phyloP scores from a whole-genome alignment of 495 filamentous ascomycete genomes.

The Lophiotrema nucula region DNA sequence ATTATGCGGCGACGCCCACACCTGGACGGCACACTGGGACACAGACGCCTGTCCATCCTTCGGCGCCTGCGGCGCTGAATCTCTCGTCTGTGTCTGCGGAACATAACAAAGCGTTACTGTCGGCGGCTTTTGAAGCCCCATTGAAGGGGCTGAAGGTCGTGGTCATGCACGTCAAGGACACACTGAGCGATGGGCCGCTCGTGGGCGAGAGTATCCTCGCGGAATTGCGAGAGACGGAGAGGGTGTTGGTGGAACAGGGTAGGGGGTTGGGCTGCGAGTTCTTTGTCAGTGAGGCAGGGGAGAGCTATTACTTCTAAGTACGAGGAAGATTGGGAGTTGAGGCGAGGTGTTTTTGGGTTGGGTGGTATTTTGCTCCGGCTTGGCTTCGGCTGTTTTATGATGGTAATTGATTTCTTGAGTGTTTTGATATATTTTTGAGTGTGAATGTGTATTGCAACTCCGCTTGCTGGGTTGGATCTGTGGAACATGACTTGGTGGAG shows the following conservation, averaged over 20 bases:
- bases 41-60: conserved; percentile 3
- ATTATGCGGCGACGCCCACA: conserved; percentile 16
- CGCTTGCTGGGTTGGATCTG: no score
- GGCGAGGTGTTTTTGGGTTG: no score
- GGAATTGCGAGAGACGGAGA: conserved; percentile 63
- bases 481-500: no score
- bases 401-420: no score
- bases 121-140: conserved; percentile 41
- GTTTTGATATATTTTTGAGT: no score
- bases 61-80: conserved; percentile 4
- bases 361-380: no score
- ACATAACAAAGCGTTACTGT: conserved; percentile 12
- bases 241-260: conserved; percentile 42
- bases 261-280: conserved; percentile 73
- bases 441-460: no score
- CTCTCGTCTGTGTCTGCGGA: not conserved
- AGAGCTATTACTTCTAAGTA: conserved; percentile 45
- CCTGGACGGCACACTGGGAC: conserved; percentile 2
- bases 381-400: no score
- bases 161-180: conserved; percentile 47
- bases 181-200: conserved; percentile 50
- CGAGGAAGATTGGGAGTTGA: no score
- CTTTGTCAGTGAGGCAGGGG: conserved; percentile 60
- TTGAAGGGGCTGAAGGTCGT: conserved; percentile 51
- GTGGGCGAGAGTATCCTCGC: conserved; percentile 64